Conservation (phyloP, 2,329 filamentous ascomycete species). For the Fusarium virguliforme region DNA sequence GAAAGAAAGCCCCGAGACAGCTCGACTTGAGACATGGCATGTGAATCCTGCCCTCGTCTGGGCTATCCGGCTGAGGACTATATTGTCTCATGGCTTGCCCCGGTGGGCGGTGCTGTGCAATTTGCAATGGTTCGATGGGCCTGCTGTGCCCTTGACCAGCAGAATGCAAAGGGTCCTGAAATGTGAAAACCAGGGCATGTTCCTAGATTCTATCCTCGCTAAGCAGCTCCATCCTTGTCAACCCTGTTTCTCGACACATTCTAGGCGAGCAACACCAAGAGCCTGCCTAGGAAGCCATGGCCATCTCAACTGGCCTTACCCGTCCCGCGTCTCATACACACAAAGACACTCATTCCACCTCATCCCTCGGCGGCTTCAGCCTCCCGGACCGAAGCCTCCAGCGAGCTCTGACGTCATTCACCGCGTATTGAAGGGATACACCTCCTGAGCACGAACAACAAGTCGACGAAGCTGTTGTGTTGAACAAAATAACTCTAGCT, state of each 20-base stretch:
- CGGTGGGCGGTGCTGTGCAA: background rate
- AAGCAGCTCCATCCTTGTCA: slow-evolving; percentile 3
- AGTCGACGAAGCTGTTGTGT: background rate
- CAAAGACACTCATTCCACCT: slow-evolving; percentile 29
- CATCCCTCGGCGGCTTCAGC: slow-evolving; percentile 22
- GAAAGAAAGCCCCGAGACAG: background rate
- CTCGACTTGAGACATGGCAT: slow-evolving; percentile 7
- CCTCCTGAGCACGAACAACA: background rate
- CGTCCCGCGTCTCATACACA: slow-evolving; percentile 12
- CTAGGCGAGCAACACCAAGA: background rate
- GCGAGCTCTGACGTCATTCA: slow-evolving; percentile 7
- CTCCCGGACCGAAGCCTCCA: slow-evolving; percentile 5
- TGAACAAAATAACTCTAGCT: slow-evolving; percentile 37
- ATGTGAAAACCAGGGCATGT: background rate
- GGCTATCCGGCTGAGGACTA: background rate
- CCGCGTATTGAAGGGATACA: background rate
- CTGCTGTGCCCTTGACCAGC: background rate
- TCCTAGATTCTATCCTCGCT: slow-evolving; percentile 1
- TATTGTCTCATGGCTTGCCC: slow-evolving; percentile 12
- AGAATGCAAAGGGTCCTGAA: slow-evolving; percentile 5
- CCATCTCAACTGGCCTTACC: slow-evolving; percentile 11
- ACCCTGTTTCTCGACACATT: background rate
- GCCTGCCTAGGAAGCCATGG: background rate
- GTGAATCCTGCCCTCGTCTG: background rate
- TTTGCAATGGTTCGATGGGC: background rate